Evolutionary conservation across 441 rosid species (phyloP), one percentile per base, ranked within the genome.

Genomic region (Syzygium malaccense): DNA sequence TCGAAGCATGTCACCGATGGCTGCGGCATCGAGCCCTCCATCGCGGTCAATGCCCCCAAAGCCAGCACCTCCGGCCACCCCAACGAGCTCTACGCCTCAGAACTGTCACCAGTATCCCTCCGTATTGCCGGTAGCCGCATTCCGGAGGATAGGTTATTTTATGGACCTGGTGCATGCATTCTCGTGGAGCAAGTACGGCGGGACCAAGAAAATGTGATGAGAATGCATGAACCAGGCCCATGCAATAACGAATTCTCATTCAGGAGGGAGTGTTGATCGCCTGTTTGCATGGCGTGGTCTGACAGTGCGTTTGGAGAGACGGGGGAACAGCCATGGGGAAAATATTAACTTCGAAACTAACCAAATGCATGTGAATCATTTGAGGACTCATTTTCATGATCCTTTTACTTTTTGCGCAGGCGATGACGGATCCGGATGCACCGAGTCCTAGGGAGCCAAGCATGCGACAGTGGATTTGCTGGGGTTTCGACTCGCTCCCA

Each of bases 361-460:
- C 49, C 48, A 30, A 26, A 9, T 23, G 26, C 13, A 17, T 49
- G 25, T 30, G 55, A 15, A 86, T 86, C 5, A 19, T 64, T 79
- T 55, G 48, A 57, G 30, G 32, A 32, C 14, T 4, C 64, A 23
- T 49, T 26, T n/a, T 13, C 23, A 14, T 41, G 11, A 23, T n/a
- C 20, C 33, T 64, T 51, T 30, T 78, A 30, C 32, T 37, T 15
- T 48, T 28, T 55, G 87, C 9, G n/a, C 71, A 94, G 98, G 93
- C 95, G 89, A 95, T 95, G 98, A 95, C 94, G 53, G 98, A 97
- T 91, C 97, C 98, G 75, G 98, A 97, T 89, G 98, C 98, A 26
- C 98, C 98, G 11, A 97, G 98, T 87, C 98, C 97, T 11, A 95
- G 98, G 71, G 98, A 98, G 90, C 99, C 98, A 5, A 90, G 89